These are phyloP conservation scores for Alternaria incomplexa DNA, from an alignment of 2,329 filamentous ascomycete species.

Conservation along the genomic window DNA sequence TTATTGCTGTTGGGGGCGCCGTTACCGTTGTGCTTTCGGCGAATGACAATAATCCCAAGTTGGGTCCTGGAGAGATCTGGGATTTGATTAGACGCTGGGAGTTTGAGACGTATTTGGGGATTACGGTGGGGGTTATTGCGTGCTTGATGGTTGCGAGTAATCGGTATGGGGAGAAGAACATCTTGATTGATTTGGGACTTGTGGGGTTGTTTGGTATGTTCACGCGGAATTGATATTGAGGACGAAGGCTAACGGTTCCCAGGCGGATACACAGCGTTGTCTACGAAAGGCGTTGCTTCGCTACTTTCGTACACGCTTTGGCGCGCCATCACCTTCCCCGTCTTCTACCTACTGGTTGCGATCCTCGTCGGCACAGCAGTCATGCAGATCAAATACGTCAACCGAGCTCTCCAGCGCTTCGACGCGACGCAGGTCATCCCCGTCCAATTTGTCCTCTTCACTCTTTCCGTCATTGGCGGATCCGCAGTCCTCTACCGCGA, in stretches of 20 bases:
- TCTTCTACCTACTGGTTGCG: conserved; percentile 84
- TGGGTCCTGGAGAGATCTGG: conserved; percentile 91
- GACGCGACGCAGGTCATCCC: conserved; percentile 98
- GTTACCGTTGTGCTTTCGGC: conserved; percentile 94
- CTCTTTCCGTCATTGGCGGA: conserved; percentile 90
- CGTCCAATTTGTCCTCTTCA: conserved; percentile 96
- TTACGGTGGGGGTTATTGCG: conserved; percentile 76
- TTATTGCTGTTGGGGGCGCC: conserved; percentile 85
- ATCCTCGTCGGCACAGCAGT: conserved; percentile 84
- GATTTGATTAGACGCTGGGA: conserved; percentile 83
- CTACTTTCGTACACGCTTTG: conserved; percentile 90
- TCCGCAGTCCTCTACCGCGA: conserved; percentile 93
- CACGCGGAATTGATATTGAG: too few relatives aligned
- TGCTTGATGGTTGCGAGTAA: conserved; percentile 82
- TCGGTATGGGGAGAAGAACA: conserved; percentile 81
- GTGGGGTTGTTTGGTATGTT: conserved; percentile 90
- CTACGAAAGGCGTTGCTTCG: conserved; percentile 95
- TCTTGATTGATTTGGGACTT: conserved; percentile 89
- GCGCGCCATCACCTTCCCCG: conserved; percentile 86
- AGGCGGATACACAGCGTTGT: conserved; percentile 93
- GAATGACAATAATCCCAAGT: conserved; percentile 84
- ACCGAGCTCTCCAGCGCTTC: conserved; percentile 87
- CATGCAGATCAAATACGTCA: conserved; percentile 97
- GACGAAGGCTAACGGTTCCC: conserved; percentile 24
- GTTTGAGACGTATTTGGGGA: conserved; percentile 86